These are phyloP conservation scores for Aspergillus fumigatus DNA, from an alignment of 2,329 filamentous ascomycete genomes.

Conservation along the genomic window DNA sequence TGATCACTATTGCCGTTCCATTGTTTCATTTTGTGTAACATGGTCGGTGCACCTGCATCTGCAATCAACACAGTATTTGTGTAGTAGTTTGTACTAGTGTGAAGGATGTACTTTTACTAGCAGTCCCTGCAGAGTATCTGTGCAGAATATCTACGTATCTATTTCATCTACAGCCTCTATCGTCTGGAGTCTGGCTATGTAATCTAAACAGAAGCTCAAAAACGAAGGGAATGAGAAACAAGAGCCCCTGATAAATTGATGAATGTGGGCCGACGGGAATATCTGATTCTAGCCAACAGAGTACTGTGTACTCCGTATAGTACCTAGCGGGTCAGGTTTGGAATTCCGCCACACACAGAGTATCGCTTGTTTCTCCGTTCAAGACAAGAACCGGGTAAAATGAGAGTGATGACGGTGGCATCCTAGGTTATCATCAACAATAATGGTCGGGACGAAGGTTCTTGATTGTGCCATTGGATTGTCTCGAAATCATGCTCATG, in stretches of 20 bases:
- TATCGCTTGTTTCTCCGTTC: conserved; percentile 3
- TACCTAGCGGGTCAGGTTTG: not conserved
- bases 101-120: not conserved
- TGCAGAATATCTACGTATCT: not conserved
- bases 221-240: not conserved
- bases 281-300: not conserved
- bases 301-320: not conserved
- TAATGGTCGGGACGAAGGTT: not conserved
- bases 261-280: not conserved
- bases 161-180: not conserved
- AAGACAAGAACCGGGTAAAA: not conserved
- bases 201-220: not conserved
- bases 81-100: not conserved
- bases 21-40: not conserved
- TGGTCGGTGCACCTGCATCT: not conserved
- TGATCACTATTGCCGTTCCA: not conserved
- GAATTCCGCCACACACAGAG: conserved; percentile 4
- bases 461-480: not conserved
- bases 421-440: not conserved
- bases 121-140: not conserved
- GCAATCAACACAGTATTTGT: not conserved
- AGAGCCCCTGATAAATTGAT: not conserved
- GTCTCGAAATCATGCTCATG: not conserved
- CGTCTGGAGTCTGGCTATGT: not conserved
- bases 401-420: not conserved